Percentiles rank a stretch among this genome's conserved stretches.
phyloP scores from a whole-genome alignment of 2,329 filamentous ascomycete species.

The Alternaria rosae region DNA sequence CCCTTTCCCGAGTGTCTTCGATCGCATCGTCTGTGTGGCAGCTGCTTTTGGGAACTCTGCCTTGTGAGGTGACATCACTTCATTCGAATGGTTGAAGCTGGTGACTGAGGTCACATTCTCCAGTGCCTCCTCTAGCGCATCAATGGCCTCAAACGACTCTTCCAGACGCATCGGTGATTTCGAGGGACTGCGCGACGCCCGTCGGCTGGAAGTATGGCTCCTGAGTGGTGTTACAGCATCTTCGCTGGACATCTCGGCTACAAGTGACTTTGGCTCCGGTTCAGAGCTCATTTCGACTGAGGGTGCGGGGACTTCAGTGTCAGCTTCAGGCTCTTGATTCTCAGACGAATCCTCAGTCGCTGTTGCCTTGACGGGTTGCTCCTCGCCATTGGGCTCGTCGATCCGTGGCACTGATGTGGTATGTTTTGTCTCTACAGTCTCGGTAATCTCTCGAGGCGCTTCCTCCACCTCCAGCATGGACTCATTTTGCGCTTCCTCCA shows the following conservation, averaged over 20 bases:
- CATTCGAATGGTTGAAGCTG: slow-evolving; percentile 40
- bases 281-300: slow-evolving; percentile 32
- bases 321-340: not conserved
- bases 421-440: slow-evolving; percentile 1
- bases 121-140: slow-evolving; percentile 61
- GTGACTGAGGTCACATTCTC: slow-evolving; percentile 56
- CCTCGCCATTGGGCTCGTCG: not conserved
- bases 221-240: slow-evolving; percentile 27
- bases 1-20: slow-evolving; percentile 18
- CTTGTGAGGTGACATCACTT: slow-evolving; percentile 40
- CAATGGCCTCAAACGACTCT: slow-evolving; percentile 60
- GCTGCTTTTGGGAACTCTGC: slow-evolving; percentile 15
- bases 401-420: slow-evolving; percentile 1
- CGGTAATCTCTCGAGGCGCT: not conserved
- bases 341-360: not conserved
- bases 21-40: slow-evolving; percentile 8
- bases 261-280: slow-evolving; percentile 40
- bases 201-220: slow-evolving; percentile 31
- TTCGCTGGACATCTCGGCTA: slow-evolving; percentile 36
- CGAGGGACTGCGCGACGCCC: slow-evolving; percentile 33
- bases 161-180: slow-evolving; percentile 50
- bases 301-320: slow-evolving; percentile 16
- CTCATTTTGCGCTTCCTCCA: slow-evolving; percentile 3
- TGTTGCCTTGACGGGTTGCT: not conserved
- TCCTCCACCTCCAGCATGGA: slow-evolving; percentile 1